These are phyloP conservation scores for Solanum gracilifrons DNA, from an alignment of 257 asterid species.

Conservation along the genomic window DNA sequence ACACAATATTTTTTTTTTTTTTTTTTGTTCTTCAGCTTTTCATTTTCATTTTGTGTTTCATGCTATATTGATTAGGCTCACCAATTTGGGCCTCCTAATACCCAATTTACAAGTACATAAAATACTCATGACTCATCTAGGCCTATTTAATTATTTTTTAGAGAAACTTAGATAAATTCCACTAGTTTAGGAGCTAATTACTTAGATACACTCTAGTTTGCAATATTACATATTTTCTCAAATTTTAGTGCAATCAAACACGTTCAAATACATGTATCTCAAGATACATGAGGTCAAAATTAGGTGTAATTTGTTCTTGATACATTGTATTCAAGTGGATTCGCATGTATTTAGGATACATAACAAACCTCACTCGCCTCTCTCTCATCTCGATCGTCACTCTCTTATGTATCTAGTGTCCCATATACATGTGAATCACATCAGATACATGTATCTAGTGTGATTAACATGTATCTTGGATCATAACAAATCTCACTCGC, in stretches of 20 bases:
- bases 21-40: not conserved
- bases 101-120: not conserved
- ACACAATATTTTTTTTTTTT: constrained; percentile 8
- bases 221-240: too few species aligned
- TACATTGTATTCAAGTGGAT: not conserved
- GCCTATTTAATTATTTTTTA: not conserved
- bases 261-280: too few species aligned
- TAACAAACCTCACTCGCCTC: not conserved
- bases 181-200: too few species aligned
- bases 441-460: not conserved
- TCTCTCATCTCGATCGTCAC: not conserved
- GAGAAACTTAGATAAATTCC: too few species aligned
- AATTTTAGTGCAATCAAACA: too few species aligned
- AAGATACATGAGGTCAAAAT: not conserved
- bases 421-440: too few species aligned
- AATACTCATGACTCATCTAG: not conserved
- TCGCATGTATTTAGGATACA: too few species aligned
- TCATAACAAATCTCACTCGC: not conserved
- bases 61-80: not conserved
- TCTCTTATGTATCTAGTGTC: not conserved
- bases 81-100: not conserved
- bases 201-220: not conserved
- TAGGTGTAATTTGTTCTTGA: not conserved
- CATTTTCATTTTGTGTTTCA: not conserved
- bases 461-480: not conserved